Evolutionary conservation across 805 yeast species (phyloP).

Genomic region (Grigorovia jiainica): DNA sequence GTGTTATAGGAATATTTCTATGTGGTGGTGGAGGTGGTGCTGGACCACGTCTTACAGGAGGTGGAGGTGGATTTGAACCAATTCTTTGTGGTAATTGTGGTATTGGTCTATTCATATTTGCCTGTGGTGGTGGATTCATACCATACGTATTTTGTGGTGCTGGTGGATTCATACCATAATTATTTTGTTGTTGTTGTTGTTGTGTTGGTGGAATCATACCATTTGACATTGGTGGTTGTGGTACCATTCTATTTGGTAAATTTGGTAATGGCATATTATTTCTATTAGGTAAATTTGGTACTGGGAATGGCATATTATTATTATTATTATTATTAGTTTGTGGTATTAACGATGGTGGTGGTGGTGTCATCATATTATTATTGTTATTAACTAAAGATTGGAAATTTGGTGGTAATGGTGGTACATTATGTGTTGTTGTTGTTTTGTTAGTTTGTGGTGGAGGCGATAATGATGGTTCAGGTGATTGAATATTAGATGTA

Average conservation of each 20-base stretch:
- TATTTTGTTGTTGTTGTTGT: slow-evolving; percentile 2
- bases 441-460: slow-evolving; percentile 12
- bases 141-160: slow-evolving; percentile 2
- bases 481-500: slow-evolving; percentile 15
- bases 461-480: slow-evolving; percentile 10
- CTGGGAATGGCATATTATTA: slow-evolving; percentile 4
- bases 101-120: slow-evolving; percentile 9
- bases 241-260: slow-evolving; percentile 6
- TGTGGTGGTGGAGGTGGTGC: slow-evolving; percentile 26
- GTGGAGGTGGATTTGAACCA: slow-evolving; percentile 14
- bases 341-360: slow-evolving; percentile 6
- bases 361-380: neutral
- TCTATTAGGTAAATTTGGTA: slow-evolving; percentile 8
- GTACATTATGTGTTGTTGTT: slow-evolving; percentile 14
- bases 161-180: neutral
- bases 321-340: too few species aligned
- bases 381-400: neutral
- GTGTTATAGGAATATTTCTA: slow-evolving; percentile 2
- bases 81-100: slow-evolving; percentile 14
- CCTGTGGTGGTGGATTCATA: neutral
- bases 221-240: slow-evolving; percentile 25
- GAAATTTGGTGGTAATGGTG: slow-evolving; percentile 16
- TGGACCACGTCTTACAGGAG: slow-evolving; percentile 27
- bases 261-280: slow-evolving; percentile 3
- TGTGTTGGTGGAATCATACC: slow-evolving; percentile 27